Base-by-base conservation (phyloP, 2,329 filamentous ascomycete genomes). In the Chaetothyriales sp. region DNA sequence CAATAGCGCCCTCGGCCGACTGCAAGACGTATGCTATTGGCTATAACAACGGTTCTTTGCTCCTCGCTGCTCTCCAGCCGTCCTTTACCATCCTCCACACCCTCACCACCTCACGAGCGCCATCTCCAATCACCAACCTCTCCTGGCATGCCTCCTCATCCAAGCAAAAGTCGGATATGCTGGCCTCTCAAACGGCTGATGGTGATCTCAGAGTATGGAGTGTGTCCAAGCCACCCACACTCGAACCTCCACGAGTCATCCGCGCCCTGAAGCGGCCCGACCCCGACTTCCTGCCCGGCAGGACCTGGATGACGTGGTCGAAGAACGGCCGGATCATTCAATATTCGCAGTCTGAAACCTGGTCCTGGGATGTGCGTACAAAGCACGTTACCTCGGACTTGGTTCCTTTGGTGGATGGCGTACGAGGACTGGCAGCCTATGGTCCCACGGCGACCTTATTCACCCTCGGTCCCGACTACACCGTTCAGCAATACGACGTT, bases 271-370 rank as follows among this genome's bases (percentile, higher is more conserved):
- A 86, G 65, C 77, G 85, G 60, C 81, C 81, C 6, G 53, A 58
- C 32, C 88, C 95, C 54, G 81, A 81, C 57, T 81, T 77, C 58
- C 71, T 79, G 32, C 70, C 79, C 2, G 87, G 87, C 1, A 83
- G 86, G 39, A 95, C 94, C 64, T 98, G 92, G 92, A 89, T 95
- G 74, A 84, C 81, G 18, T 98, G 92, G 92, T 96, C 92, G 0
- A 96, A 95, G 70, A 96, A 95, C 70, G 92, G 92, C 42, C 84
- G 89, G 58, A 88, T 98, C 57, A 81, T 98, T 56, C 92, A 98
- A 68, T 89, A 81, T 67, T 84, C 86, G 4, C 87, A 95, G 68
- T 88, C 89, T 50, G 85, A 95, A 74, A 95, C 89, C 39, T 81
- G 86, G 61, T 84, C 88, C 52, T 98, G 92, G 90, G 92, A 98